Conservation (phyloP, 1,284 basidiomycete genomes). For the Sporisorium scitamineum region DNA sequence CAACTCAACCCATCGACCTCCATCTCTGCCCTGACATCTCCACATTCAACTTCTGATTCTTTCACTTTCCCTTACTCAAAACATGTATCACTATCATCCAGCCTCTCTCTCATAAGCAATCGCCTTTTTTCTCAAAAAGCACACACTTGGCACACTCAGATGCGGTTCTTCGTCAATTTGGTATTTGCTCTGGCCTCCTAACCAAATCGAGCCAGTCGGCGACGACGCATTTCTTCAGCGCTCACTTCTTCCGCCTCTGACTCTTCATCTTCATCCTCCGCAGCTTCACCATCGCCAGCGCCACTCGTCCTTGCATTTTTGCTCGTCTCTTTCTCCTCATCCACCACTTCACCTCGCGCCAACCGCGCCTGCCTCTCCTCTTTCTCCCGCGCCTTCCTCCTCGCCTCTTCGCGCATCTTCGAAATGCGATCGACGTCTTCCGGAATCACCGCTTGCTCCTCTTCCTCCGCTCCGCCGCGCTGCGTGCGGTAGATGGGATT, state of each 20-base stretch:
- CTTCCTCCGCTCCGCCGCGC: slow-evolving; percentile 5
- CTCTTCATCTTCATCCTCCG: slow-evolving; percentile 56
- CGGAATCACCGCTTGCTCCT: slow-evolving; percentile 38
- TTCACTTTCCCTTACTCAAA: background rate
- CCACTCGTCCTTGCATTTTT: slow-evolving; percentile 3
- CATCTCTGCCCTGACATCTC: slow-evolving; percentile 11
- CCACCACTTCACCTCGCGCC: slow-evolving; percentile 32
- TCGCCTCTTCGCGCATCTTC: slow-evolving; percentile 55
- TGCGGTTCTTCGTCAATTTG: background rate
- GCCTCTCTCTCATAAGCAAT: slow-evolving; percentile 15
- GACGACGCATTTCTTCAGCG: slow-evolving; percentile 58
- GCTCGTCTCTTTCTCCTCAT: slow-evolving; percentile 14
- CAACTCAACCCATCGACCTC: background rate
- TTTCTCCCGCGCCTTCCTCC: slow-evolving; percentile 43
- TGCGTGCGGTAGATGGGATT: slow-evolving; percentile 13
- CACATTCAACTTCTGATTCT: background rate
- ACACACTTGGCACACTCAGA: background rate
- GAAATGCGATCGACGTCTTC: slow-evolving; percentile 58
- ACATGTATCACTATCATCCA: slow-evolving; percentile 32
- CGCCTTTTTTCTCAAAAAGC: slow-evolving; percentile 4
- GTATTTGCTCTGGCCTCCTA: slow-evolving; percentile 5
- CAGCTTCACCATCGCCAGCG: slow-evolving; percentile 24
- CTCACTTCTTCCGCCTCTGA: slow-evolving; percentile 49
- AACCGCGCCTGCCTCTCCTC: slow-evolving; percentile 34
- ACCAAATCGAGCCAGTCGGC: slow-evolving; percentile 51